Evolutionary conservation across 108 stramenopile species (phyloP).

Genomic region (Nitzschia palea): DNA sequence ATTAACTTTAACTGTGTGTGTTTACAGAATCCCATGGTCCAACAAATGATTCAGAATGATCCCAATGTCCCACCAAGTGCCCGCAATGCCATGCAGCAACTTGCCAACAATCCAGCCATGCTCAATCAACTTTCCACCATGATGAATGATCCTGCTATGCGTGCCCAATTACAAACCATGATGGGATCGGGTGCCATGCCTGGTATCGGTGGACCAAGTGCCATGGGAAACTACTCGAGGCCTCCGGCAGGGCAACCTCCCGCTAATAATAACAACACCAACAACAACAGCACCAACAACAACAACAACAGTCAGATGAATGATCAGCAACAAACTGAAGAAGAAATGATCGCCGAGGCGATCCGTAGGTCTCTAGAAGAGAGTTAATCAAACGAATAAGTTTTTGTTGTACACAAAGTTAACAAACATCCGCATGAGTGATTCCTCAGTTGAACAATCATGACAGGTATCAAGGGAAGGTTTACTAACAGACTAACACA

Average conservation of each 20-base stretch:
- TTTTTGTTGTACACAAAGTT: no score
- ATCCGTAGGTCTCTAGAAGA: slow-evolving; percentile 85
- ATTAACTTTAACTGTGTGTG: not conserved
- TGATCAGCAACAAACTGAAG: slow-evolving; percentile 78
- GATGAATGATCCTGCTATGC: slow-evolving; percentile 59
- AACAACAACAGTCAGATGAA: slow-evolving; percentile 5
- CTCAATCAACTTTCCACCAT: slow-evolving; percentile 56
- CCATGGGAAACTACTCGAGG: not conserved
- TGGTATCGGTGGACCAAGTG: slow-evolving; percentile 5
- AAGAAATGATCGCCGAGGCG: slow-evolving; percentile 92
- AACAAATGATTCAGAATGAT: slow-evolving; percentile 78
- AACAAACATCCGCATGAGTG: no score
- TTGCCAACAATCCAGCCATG: slow-evolving; percentile 73
- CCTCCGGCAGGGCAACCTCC: not conserved
- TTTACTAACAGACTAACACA: no score
- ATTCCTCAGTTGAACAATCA: no score
- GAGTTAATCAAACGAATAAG: slow-evolving; percentile 9
- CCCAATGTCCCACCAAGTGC: slow-evolving; percentile 72
- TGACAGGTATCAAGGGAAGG: no score
- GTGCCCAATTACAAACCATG: slow-evolving; percentile 53
- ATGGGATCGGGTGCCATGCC: slow-evolving; percentile 24
- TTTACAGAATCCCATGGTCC: slow-evolving; percentile 76
- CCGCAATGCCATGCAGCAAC: slow-evolving; percentile 48
- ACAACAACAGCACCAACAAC: slow-evolving; percentile 1
- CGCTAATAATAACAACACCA: not conserved